Evolutionary conservation across 208 protist species (phyloP), one percentile per base, ranked within the genome.

Genomic region (Trypanosoma mega): DNA sequence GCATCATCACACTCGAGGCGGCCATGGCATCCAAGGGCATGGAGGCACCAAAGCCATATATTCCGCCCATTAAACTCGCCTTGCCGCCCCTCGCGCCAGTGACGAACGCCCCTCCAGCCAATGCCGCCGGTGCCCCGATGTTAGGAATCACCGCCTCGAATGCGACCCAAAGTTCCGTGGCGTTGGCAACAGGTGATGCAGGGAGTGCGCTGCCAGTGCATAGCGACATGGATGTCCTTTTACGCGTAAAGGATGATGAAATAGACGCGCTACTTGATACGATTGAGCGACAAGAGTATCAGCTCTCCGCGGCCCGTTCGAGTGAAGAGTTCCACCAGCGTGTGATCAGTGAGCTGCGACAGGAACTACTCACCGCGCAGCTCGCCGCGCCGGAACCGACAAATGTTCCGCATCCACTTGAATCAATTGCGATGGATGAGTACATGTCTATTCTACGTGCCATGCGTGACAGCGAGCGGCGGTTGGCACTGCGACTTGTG

Each of bases 371-470:
- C 7, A 58, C 63, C 9, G 63, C 63, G 1, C 45, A 77, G 1
- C 23, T 75, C 14, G 53, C 44, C 2, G 48, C 63, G 12, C 48
- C 56, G 16, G 87, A 90, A 27, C 44, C 39, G 7, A 37, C 55
- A 9, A 33, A 12, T 7, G 47, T 57, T 20, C 50, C 73, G 29
- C 76, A 74, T 41, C 82, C 87, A 8, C 68, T 90, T 11, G 80
- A 87, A 24, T 45, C 63, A 16, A 57, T 90, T 44, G 72, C 80
- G 21, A 71, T 86, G 1, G 76, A 82, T 56, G 82, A 87, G 34
- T 93, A 93, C 69, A 80, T 74, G 56, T 62, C 48, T 18, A 57
- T 93, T 47, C 61, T 93, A 43, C 76, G 80, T 1, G 46, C 77
- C 43, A 48, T 93, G 46, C 80, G 87, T 54, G 47, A 57, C n/a